Percentiles rank a stretch among this genome's conserved stretches.
Evolutionary conservation across 495 filamentous ascomycete species (phyloP).

Genomic region (Lasiosphaeriaceae sp.): DNA sequence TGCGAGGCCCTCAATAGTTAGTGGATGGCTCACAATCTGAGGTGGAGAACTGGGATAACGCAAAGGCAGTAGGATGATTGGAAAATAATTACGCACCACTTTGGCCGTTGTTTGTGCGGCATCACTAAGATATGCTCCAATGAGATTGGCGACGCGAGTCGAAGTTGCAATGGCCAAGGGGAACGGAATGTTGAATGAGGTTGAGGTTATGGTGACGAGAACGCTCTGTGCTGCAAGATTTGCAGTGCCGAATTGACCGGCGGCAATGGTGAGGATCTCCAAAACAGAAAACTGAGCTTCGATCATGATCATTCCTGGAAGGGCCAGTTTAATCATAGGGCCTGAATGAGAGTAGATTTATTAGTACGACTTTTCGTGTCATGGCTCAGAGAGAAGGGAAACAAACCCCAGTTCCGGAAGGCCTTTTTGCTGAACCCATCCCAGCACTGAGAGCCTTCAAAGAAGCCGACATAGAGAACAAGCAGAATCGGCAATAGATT

Average conservation of each 20-base stretch:
- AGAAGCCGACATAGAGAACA: constrained; percentile 67
- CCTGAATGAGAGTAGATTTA: constrained; percentile 17
- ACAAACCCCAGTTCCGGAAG: constrained; percentile 69
- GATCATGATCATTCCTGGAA: constrained; percentile 81
- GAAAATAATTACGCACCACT: constrained; percentile 38
- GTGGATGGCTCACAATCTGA: too few relatives aligned
- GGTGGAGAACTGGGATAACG: too few relatives aligned
- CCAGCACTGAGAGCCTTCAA: constrained; percentile 80
- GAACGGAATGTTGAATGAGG: constrained; percentile 54
- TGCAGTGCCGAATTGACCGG: constrained; percentile 61
- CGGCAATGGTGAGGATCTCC: constrained; percentile 64
- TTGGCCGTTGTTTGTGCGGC: constrained; percentile 61
- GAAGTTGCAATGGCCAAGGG: constrained; percentile 51
- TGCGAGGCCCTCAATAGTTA: background rate
- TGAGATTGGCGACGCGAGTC: constrained; percentile 54
- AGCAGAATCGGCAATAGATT: constrained; percentile 71
- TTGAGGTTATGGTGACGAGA: constrained; percentile 41
- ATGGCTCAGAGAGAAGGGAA: background rate
- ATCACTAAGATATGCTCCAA: constrained; percentile 57
- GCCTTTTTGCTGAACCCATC: constrained; percentile 69
- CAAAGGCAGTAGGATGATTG: background rate
- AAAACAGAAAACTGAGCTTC: constrained; percentile 78
- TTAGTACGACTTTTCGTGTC: constrained; percentile 40
- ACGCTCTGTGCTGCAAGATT: constrained; percentile 56
- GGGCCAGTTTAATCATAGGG: constrained; percentile 75